Percentiles rank a stretch among this genome's conserved stretches.
Evolutionary conservation across 805 yeast genomes (phyloP).

Genomic region (Candida sanyiensis): DNA sequence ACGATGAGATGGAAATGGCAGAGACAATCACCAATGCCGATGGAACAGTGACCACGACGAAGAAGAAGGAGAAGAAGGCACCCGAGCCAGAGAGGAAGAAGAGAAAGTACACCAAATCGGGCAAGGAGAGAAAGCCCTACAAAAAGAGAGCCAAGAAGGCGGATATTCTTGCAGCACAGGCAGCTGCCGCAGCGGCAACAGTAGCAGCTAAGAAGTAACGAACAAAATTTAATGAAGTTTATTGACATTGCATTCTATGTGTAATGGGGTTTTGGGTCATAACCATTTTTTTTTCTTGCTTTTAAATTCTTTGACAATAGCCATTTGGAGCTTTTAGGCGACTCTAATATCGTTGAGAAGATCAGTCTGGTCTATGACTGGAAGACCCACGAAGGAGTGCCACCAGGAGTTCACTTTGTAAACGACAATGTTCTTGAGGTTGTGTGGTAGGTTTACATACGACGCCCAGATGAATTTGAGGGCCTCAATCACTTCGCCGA

Average conservation of each 20-base stretch:
- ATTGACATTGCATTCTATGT: no score
- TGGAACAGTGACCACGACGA: conserved; percentile 16
- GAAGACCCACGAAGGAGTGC: conserved; percentile 70
- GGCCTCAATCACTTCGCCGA: conserved; percentile 51
- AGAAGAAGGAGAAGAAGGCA: conserved; percentile 11
- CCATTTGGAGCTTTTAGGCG: background rate
- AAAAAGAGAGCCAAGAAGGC: conserved; percentile 28
- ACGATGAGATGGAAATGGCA: conserved; percentile 21
- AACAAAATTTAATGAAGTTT: no score
- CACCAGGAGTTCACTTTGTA: conserved; percentile 52
- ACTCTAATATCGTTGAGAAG: conserved; percentile 19
- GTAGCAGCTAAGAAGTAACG: background rate
- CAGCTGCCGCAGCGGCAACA: conserved; percentile 2
- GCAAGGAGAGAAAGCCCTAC: conserved; percentile 30
- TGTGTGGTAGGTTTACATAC: conserved; percentile 64
- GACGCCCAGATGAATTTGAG: conserved; percentile 58
- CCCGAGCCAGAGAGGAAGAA: conserved; percentile 23
- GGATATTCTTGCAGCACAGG: conserved; percentile 9
- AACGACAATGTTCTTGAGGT: conserved; percentile 45
- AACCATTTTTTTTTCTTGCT: background rate
- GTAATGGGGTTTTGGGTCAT: no score
- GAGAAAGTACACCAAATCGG: conserved; percentile 28
- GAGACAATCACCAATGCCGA: conserved; percentile 17
- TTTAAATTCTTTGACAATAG: background rate
- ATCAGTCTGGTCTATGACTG: conserved; percentile 21